Evolutionary conservation across 371 early-diverging fungal species (phyloP), one percentile per base, ranked within the genome.

Genomic region (Rhizopus delemar): DNA sequence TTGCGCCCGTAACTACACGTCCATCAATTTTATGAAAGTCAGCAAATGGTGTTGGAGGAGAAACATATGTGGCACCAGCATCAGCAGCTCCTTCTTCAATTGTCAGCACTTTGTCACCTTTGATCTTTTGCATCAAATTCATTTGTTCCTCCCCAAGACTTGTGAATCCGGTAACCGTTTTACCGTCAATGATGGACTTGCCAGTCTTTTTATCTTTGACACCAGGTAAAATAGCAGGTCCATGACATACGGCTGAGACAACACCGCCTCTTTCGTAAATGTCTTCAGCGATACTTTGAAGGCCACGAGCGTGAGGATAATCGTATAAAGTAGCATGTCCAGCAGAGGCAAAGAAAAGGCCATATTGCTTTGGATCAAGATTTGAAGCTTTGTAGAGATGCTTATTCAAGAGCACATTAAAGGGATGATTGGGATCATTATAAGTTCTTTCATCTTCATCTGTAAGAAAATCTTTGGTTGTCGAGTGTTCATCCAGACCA

Each of bases 211-310:
- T 15, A 38, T 79, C 82, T 38, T 63, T 81, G 16, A 82, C 60
- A 7, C 62, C 53, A 2, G 80, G 82, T 28, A 82, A 62, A 12
- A 82, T 82, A 11, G 80, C 82, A 4, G 83, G 83, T 6, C 80
- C 83, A 51, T 82, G 83, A 48, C 83, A 82, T 3, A 82, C 82
- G 1, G 83, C 82, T 9, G 80, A 63, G 5, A 82, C 80, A 8
- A 82, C 57, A 38, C 83, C 83, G 34, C 82, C 82, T 3, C 78
- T 80, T 6, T 41, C 59, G 61, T 78, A 82, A 33, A 81, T 69
- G 29, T 72, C 72, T 56, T 78, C 79, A 6, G 82, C 82, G 56
- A 81, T 77, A 2, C 29, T 29, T 43, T 76, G 75, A 34, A 81
- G 62, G 0, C 62, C 68, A 7, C 54, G 53, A 36, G 83, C 83